Conservation (phyloP, 768 basidiomycete genomes). For the Mycena albidolilacea region DNA sequence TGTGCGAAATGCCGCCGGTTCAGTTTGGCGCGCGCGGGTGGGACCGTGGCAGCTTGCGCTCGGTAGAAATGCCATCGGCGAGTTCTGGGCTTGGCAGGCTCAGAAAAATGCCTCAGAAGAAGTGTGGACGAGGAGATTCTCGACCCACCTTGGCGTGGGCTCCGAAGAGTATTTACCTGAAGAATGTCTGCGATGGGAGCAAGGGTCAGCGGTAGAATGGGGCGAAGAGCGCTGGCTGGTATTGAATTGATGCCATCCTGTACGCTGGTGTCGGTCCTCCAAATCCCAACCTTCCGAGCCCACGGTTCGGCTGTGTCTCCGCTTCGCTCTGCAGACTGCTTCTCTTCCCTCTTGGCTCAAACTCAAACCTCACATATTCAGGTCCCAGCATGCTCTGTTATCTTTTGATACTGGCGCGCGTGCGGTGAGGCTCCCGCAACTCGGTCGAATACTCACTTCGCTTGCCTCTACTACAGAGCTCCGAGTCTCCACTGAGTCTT, state of each 20-base stretch:
- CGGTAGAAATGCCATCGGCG: conserved; percentile 5
- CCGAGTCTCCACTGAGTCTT: too few relatives aligned
- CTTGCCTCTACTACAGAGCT: too few relatives aligned
- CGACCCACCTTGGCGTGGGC: background rate
- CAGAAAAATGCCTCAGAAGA: background rate
- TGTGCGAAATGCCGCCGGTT: conserved; percentile 18
- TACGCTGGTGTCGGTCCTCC: background rate
- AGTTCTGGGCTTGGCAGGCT: conserved; percentile 40
- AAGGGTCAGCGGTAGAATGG: conserved; percentile 24
- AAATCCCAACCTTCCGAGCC: too few relatives aligned
- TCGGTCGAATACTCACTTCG: too few relatives aligned
- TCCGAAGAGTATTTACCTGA: conserved; percentile 15
- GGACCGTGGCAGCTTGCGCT: conserved; percentile 36
- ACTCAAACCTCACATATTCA: too few relatives aligned
- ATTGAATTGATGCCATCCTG: conserved; percentile 1
- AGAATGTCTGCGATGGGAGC: conserved; percentile 17
- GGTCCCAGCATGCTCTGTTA: too few relatives aligned
- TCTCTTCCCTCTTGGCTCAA: too few relatives aligned
- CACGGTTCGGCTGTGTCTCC: too few relatives aligned
- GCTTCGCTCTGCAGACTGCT: too few relatives aligned
- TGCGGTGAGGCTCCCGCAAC: too few relatives aligned
- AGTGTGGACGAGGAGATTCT: conserved; percentile 17
- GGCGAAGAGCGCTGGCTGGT: conserved; percentile 21
- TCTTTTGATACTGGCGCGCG: too few relatives aligned
- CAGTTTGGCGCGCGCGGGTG: conserved; percentile 36